Percentiles rank a stretch among this genome's conserved stretches.
Evolutionary conservation across 139 green algal species (phyloP).

Genomic region (Chlorella sp.): DNA sequence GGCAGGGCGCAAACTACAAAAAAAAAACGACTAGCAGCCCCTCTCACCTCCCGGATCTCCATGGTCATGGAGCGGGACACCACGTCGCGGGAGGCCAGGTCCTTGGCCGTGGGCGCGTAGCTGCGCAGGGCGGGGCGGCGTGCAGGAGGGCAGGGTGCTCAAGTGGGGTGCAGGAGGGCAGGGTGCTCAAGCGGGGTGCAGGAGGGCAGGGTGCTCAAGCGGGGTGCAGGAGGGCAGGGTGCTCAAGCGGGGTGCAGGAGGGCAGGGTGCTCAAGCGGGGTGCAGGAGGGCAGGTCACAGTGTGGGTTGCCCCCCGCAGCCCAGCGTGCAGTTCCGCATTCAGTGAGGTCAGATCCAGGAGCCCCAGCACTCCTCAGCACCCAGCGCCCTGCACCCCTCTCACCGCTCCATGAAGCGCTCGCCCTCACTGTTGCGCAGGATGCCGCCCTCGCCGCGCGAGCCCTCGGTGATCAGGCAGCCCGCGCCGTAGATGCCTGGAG

Average conservation of each 20-base stretch:
- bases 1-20: background rate
- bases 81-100: conserved; percentile 97
- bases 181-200: too few relatives aligned
- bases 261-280: too few relatives aligned
- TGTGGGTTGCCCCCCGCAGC: too few relatives aligned
- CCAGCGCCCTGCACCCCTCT: background rate
- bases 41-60: conserved; percentile 88
- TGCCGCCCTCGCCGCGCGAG: conserved; percentile 93
- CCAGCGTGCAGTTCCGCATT: too few relatives aligned
- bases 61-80: conserved; percentile 95
- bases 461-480: conserved; percentile 99
- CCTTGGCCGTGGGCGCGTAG: conserved; percentile 97
- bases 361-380: too few relatives aligned
- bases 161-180: background rate
- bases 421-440: conserved; percentile 96
- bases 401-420: conserved; percentile 99
- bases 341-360: too few relatives aligned
- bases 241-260: background rate
- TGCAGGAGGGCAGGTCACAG: too few relatives aligned
- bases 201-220: background rate
- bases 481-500: conserved; percentile 95
- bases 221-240: background rate
- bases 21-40: background rate
- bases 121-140: background rate
- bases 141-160: background rate